Evolutionary conservation across 2,329 filamentous ascomycete species (phyloP).

Genomic region (Didymosphaeria variabile): DNA sequence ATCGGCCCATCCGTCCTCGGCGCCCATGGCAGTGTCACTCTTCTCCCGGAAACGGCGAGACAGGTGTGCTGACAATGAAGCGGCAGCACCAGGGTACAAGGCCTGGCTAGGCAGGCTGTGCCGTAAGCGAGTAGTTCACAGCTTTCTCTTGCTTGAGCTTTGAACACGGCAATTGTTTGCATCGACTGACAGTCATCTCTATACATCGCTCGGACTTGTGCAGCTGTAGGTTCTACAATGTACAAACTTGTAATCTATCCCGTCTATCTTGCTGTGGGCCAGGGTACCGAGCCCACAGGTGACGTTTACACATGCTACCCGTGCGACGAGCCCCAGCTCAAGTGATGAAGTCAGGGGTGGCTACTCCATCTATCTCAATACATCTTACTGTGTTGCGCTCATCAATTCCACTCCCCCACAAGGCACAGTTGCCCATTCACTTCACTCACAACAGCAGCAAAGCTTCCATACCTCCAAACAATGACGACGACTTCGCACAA

Average conservation of each 20-base stretch:
- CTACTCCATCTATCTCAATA: neutral
- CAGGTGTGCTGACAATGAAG: neutral
- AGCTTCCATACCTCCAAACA: neutral
- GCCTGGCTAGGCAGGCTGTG: neutral
- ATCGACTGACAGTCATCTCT: neutral
- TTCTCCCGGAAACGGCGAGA: slow-evolving; percentile 2
- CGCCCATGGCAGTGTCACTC: slow-evolving; percentile 4
- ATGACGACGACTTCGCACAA: slow-evolving; percentile 2
- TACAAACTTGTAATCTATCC: neutral
- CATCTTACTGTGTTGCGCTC: neutral
- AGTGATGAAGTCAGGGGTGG: neutral
- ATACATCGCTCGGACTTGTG: neutral
- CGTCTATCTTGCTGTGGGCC: neutral
- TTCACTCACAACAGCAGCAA: neutral
- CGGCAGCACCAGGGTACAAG: too few species aligned
- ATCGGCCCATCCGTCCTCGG: neutral
- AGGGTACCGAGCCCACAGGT: neutral
- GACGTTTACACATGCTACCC: neutral
- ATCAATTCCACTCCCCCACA: too few species aligned
- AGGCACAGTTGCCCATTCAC: neutral
- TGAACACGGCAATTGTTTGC: neutral
- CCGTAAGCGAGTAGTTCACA: slow-evolving; percentile 3
- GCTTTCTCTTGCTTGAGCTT: neutral
- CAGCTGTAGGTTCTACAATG: neutral
- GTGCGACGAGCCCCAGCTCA: neutral